Evolutionary conservation across 2,329 filamentous ascomycete species (phyloP).

Genomic region (Cylindrodendrum hubeiense): DNA sequence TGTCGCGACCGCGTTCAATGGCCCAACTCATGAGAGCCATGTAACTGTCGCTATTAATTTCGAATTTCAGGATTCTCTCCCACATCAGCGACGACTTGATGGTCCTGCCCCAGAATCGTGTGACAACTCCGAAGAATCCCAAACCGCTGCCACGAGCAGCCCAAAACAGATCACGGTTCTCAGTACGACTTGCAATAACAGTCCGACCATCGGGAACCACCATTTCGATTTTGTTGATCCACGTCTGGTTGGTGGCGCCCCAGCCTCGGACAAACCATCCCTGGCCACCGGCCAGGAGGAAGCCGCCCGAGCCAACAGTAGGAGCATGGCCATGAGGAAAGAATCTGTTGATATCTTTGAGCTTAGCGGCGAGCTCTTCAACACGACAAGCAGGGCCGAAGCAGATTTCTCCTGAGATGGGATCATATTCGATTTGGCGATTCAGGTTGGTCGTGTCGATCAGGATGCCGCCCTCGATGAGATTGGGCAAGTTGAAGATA

Average conservation of each 20-base stretch:
- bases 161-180: conserved; percentile 26
- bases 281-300: conserved; percentile 22
- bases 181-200: conserved; percentile 20
- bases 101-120: conserved; percentile 22
- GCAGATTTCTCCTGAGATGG: conserved; percentile 9
- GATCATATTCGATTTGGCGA: conserved; percentile 20
- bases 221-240: conserved; percentile 25
- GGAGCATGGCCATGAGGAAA: conserved; percentile 26
- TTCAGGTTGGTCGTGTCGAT: conserved; percentile 25
- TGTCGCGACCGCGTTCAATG: conserved; percentile 26
- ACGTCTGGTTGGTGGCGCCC: conserved; percentile 24
- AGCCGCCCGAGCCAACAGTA: conserved; percentile 19
- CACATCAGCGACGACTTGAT: conserved; percentile 24
- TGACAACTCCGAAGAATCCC: conserved; percentile 22
- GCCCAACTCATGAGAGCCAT: conserved; percentile 26
- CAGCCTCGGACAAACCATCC: conserved; percentile 26
- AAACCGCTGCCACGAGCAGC: conserved; percentile 20
- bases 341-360: conserved; percentile 22
- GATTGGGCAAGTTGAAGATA: conserved; percentile 17
- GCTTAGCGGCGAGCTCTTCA: conserved; percentile 14
- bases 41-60: conserved; percentile 27
- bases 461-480: conserved; percentile 26
- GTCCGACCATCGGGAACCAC: conserved; percentile 22
- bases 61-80: conserved; percentile 25
- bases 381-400: conserved; percentile 22